phyloP scores from a whole-genome alignment of 495 filamentous ascomycete species.

The Penicillium arizonense region DNA sequence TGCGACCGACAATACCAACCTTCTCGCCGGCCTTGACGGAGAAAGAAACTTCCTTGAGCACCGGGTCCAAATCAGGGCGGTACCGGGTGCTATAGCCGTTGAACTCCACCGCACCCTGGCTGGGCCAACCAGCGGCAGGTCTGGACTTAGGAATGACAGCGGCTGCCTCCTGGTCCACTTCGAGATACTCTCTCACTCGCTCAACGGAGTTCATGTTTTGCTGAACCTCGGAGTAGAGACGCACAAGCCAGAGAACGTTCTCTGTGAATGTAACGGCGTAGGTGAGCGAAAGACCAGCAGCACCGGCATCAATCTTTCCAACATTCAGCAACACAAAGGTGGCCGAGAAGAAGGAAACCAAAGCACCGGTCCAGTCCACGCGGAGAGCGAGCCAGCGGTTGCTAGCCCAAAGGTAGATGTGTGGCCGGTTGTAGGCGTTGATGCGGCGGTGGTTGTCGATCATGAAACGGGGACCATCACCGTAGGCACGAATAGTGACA shows the following conservation, averaged over 20 bases:
- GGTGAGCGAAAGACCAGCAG: slow-evolving; percentile 93
- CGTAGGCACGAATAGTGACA: slow-evolving; percentile 97
- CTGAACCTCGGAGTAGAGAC: slow-evolving; percentile 92
- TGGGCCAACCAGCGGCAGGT: slow-evolving; percentile 80
- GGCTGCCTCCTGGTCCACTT: slow-evolving; percentile 90
- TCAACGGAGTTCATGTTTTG: slow-evolving; percentile 99
- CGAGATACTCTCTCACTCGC: slow-evolving; percentile 93
- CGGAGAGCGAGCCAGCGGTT: slow-evolving; percentile 96
- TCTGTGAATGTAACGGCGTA: slow-evolving; percentile 98
- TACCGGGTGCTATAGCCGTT: slow-evolving; percentile 86
- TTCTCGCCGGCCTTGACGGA: slow-evolving; percentile 85
- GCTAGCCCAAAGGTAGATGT: slow-evolving; percentile 95
- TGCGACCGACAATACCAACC: slow-evolving; percentile 94
- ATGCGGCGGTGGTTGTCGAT: slow-evolving; percentile 88
- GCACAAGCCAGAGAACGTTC: slow-evolving; percentile 94
- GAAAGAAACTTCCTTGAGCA: slow-evolving; percentile 81
- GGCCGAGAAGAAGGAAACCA: slow-evolving; percentile 93
- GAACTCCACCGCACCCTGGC: slow-evolving; percentile 82
- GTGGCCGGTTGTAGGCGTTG: slow-evolving; percentile 88
- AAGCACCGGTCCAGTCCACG: slow-evolving; percentile 84
- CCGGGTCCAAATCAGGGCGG: slow-evolving; percentile 79
- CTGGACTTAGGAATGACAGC: slow-evolving; percentile 75
- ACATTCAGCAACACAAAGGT: slow-evolving; percentile 84
- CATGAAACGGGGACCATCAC: slow-evolving; percentile 89
- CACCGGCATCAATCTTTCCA: slow-evolving; percentile 85